These are phyloP conservation scores for Monilinia laxa DNA, from an alignment of 2,329 filamentous ascomycete species.

Conservation along the genomic window DNA sequence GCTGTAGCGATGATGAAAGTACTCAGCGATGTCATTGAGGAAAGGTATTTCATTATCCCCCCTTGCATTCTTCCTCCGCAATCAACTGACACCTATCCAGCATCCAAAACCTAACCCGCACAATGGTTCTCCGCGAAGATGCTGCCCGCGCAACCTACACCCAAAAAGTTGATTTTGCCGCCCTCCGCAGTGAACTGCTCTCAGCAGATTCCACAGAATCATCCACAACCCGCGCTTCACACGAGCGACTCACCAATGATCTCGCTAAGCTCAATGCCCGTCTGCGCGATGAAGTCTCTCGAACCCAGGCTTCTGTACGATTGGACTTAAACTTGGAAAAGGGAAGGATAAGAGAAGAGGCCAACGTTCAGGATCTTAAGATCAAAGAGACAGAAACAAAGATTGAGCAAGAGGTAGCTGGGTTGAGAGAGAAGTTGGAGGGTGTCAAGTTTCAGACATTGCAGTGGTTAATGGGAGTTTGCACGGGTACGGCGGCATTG, in stretches of 20 bases:
- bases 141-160: constrained; percentile 76
- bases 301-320: constrained; percentile 89
- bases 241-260: constrained; percentile 92
- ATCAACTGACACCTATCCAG: constrained; percentile 44
- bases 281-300: constrained; percentile 87
- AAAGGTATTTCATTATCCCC: constrained; percentile 56
- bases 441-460: constrained; percentile 97
- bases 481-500: constrained; percentile 65
- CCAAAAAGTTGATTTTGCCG: constrained; percentile 96
- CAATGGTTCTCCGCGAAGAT: constrained; percentile 97
- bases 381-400: constrained; percentile 98
- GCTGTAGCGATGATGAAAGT: constrained; percentile 98
- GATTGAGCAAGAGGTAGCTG: constrained; percentile 96
- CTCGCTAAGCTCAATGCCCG: constrained; percentile 89
- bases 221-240: constrained; percentile 80
- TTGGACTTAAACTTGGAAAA: constrained; percentile 96
- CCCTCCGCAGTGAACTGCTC: constrained; percentile 89
- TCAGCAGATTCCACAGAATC: constrained; percentile 90
- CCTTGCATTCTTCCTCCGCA: neutral
- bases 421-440: constrained; percentile 86
- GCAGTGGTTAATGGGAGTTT: constrained; percentile 94
- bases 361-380: constrained; percentile 93
- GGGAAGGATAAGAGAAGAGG: constrained; percentile 92
- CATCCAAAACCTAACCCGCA: constrained; percentile 95
- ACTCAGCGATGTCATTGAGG: constrained; percentile 92